Evolutionary conservation across 148 eudicot genomes (phyloP).

Genomic region (Pharnaceum exiguum): DNA sequence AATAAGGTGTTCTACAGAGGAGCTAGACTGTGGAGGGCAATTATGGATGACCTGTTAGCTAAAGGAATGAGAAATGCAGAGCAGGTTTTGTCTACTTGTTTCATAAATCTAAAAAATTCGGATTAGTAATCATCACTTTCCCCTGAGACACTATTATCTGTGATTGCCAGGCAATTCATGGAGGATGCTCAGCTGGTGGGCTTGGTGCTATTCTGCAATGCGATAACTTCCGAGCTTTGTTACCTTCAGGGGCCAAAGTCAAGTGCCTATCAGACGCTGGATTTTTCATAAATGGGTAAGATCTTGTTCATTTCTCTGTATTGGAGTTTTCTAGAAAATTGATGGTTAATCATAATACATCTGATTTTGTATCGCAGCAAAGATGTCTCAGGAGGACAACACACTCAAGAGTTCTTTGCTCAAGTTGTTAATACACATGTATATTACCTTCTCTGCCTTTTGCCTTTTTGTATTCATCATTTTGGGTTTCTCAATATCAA

Average conservation of each 20-base stretch:
- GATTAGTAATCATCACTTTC: not conserved
- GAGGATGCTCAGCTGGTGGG: slow-evolving; percentile 98
- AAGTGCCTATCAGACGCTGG: slow-evolving; percentile 96
- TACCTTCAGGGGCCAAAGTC: slow-evolving; percentile 64
- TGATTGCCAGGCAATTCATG: slow-evolving; percentile 48
- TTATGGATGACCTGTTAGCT: slow-evolving; percentile 71
- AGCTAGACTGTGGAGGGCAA: slow-evolving; percentile 61
- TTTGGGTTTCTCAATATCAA: not conserved
- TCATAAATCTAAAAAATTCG: not conserved
- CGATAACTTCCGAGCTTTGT: slow-evolving; percentile 67
- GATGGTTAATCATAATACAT: not conserved
- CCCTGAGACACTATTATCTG: not conserved
- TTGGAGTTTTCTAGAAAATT: not conserved
- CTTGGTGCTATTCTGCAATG: slow-evolving; percentile 75
- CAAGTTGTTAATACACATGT: slow-evolving; percentile 74
- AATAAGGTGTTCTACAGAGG: slow-evolving; percentile 83
- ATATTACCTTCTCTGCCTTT: slow-evolving; percentile 8
- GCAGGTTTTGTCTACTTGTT: slow-evolving; percentile 33
- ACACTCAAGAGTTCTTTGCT: slow-evolving; percentile 41
- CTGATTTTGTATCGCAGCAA: slow-evolving; percentile 34
- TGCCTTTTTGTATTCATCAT: not conserved
- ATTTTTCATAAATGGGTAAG: slow-evolving; percentile 78
- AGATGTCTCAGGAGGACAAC: slow-evolving; percentile 55
- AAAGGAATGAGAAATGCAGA: slow-evolving; percentile 85
- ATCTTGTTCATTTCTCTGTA: not conserved